Conservation (phyloP, 306 rosid species). For the Pterocarpus santalinus region DNA sequence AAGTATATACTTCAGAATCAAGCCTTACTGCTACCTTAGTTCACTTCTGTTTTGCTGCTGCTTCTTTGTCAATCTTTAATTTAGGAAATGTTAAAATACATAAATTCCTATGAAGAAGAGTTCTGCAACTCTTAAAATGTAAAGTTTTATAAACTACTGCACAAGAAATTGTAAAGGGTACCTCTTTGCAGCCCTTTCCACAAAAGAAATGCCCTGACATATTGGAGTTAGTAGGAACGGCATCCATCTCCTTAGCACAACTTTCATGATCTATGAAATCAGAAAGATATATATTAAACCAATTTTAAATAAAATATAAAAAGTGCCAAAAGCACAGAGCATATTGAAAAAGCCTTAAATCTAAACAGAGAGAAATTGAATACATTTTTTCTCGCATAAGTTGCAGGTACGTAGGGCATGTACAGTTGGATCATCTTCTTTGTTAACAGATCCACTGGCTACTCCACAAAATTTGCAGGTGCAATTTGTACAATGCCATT, state of each 20-base stretch:
- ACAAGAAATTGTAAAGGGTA: conserved; percentile 39
- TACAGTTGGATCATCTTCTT: conserved; percentile 53
- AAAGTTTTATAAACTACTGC: neutral
- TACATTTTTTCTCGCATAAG: conserved; percentile 87
- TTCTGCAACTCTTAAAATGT: conserved; percentile 17
- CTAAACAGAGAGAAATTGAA: conserved; percentile 33
- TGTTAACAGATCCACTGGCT: conserved; percentile 52
- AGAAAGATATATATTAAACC: conserved; percentile 40
- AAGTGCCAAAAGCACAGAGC: conserved; percentile 28
- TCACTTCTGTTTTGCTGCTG: neutral
- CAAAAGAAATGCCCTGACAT: conserved; percentile 58
- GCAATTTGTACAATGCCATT: conserved; percentile 95
- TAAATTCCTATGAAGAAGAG: neutral
- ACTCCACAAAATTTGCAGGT: conserved; percentile 81
- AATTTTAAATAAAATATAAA: conserved; percentile 10
- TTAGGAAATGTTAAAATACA: conserved; percentile 3
- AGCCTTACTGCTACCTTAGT: conserved; percentile 6
- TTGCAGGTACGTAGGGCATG: conserved; percentile 56
- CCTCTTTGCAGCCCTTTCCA: conserved; percentile 88
- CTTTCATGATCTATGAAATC: conserved; percentile 65
- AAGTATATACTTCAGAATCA: conserved; percentile 28
- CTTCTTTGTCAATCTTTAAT: neutral
- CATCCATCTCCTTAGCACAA: conserved; percentile 63
- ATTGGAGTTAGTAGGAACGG: conserved; percentile 49
- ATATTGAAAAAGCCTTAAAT: conserved; percentile 37